Evolutionary conservation across 441 rosid species (phyloP).

Genomic region (Jatropha podagrica): DNA sequence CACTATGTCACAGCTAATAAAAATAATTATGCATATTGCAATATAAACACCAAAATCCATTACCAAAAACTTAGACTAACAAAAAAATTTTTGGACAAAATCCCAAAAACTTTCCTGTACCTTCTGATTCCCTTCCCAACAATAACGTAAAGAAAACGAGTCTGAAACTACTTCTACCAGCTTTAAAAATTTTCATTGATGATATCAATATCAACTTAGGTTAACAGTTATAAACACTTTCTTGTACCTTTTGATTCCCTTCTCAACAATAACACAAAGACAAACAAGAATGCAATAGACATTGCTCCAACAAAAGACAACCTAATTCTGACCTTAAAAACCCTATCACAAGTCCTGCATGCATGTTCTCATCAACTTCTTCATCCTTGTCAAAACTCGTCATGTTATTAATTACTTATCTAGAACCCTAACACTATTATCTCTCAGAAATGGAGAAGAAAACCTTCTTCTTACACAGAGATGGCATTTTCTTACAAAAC

Average conservation of each 20-base stretch:
- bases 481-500: constrained; percentile 53
- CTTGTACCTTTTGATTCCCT: neutral
- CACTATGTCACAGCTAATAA: too few relatives aligned
- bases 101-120: neutral
- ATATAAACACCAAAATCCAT: too few relatives aligned
- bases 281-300: constrained; percentile 23
- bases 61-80: too few relatives aligned
- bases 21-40: too few relatives aligned
- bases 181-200: too few relatives aligned
- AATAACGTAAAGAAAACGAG: neutral
- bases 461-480: constrained; percentile 26
- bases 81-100: neutral
- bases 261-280: neutral
- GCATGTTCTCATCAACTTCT: constrained; percentile 15
- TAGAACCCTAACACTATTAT: neutral
- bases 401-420: constrained; percentile 10
- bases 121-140: neutral
- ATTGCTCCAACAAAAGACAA: constrained; percentile 31
- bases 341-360: constrained; percentile 41
- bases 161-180: too few relatives aligned
- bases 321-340: constrained; percentile 44
- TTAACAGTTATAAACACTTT: neutral
- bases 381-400: constrained; percentile 1
- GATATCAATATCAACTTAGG: too few relatives aligned
- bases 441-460: constrained; percentile 64